Evolutionary conservation across 2,329 filamentous ascomycete genomes (phyloP).

Genomic region (Pseudopyricularia javanii): DNA sequence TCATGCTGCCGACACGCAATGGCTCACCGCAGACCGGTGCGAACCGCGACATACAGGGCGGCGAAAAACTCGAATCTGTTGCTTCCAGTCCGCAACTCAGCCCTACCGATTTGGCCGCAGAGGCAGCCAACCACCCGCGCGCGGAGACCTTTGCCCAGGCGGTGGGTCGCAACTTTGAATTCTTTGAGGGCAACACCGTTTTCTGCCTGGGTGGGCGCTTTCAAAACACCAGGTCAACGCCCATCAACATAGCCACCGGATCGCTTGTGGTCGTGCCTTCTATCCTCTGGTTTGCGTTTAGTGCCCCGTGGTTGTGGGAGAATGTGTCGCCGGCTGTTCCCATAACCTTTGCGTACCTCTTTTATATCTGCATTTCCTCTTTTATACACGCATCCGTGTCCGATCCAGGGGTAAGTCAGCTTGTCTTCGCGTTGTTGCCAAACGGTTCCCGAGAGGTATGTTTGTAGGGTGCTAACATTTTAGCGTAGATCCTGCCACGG

Average conservation of each 20-base stretch:
- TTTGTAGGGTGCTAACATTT: not conserved
- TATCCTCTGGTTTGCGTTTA: constrained; percentile 74
- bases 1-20: constrained; percentile 49
- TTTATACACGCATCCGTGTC: constrained; percentile 87
- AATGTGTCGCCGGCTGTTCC: constrained; percentile 82
- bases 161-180: constrained; percentile 67
- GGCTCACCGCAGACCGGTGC: constrained; percentile 24
- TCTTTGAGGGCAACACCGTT: constrained; percentile 85
- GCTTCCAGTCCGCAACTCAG: constrained; percentile 59
- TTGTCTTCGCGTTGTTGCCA: not conserved
- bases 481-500: constrained; percentile 67
- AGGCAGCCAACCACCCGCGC: constrained; percentile 10
- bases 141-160: constrained; percentile 36
- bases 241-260: constrained; percentile 81
- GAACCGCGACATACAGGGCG: constrained; percentile 50
- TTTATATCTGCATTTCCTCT: constrained; percentile 81
- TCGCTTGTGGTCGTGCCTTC: constrained; percentile 68
- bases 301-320: constrained; percentile 75
- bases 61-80: constrained; percentile 73
- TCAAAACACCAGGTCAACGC: constrained; percentile 77
- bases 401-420: constrained; percentile 64
- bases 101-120: constrained; percentile 8
- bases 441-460: too few species aligned
- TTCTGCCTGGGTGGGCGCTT: constrained; percentile 80
- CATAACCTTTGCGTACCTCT: constrained; percentile 81